These are phyloP conservation scores for Tulasnella calospora DNA, from an alignment of 768 basidiomycete species.

Conservation along the genomic window DNA sequence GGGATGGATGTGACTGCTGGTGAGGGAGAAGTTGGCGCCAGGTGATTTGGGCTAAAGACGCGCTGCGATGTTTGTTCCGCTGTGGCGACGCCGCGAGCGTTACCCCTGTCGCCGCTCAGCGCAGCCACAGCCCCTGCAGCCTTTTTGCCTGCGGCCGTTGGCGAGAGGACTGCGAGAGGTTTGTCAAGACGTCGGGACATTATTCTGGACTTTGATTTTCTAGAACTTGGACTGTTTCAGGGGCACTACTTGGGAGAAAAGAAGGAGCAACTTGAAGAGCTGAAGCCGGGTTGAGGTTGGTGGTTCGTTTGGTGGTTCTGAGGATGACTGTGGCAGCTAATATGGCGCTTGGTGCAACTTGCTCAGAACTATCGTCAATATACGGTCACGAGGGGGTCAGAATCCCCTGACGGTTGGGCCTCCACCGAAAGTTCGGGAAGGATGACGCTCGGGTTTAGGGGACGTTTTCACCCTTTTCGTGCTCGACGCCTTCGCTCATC, in stretches of 20 bases:
- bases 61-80: conserved; percentile 15
- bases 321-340: neutral
- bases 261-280: neutral
- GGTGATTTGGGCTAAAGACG: conserved; percentile 18
- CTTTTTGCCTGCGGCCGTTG: conserved; percentile 12
- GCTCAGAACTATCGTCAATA: neutral
- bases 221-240: neutral
- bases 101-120: neutral
- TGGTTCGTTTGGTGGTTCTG: neutral
- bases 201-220: neutral
- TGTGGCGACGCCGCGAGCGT: conserved; percentile 6
- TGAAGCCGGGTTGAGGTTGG: neutral
- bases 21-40: neutral
- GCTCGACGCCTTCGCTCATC: neutral
- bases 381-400: neutral
- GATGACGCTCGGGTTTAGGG: neutral
- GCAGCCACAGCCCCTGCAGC: neutral
- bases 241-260: neutral
- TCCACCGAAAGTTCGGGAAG: neutral
- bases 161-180: neutral
- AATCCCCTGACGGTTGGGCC: neutral
- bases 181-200: conserved; percentile 12
- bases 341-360: neutral
- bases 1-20: conserved; percentile 6
- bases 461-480: conserved; percentile 5